Percentiles rank a stretch among this genome's conserved stretches.
These are phyloP conservation scores for Cyamopsis tetragonoloba DNA, from an alignment of 306 rosid genomes.

Conservation along the genomic window DNA sequence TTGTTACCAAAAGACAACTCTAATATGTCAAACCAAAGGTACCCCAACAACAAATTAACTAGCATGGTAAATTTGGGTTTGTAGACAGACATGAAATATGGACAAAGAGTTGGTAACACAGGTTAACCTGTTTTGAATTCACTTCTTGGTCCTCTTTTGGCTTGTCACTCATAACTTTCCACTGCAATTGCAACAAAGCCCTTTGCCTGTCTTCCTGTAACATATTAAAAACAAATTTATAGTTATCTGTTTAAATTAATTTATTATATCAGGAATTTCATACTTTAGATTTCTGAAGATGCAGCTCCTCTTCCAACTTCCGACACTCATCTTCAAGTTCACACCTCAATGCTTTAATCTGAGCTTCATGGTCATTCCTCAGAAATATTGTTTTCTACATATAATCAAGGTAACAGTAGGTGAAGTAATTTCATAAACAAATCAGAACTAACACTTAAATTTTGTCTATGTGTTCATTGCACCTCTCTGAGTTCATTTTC, in stretches of 20 bases:
- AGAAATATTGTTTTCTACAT: slow-evolving; percentile 57
- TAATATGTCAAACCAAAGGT: background rate
- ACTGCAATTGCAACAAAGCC: slow-evolving; percentile 89
- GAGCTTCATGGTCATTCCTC: slow-evolving; percentile 78
- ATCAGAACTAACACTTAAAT: background rate
- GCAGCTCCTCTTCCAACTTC: slow-evolving; percentile 84
- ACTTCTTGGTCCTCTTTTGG: slow-evolving; percentile 86
- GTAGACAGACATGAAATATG: background rate
- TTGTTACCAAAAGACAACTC: background rate
- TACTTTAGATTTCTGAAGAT: slow-evolving; percentile 89
- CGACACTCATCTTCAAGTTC: slow-evolving; percentile 79
- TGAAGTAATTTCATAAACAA: slow-evolving; percentile 11
- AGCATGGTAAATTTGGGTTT: slow-evolving; percentile 23
- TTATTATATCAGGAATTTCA: slow-evolving; percentile 23
- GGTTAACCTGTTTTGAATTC: slow-evolving; percentile 71
- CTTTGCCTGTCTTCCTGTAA: slow-evolving; percentile 92
- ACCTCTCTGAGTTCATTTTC: slow-evolving; percentile 86
- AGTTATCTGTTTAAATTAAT: background rate
- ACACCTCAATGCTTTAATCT: slow-evolving; percentile 64
- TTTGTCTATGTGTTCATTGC: background rate
- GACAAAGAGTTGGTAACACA: background rate
- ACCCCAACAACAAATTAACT: slow-evolving; percentile 12
- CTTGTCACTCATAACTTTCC: slow-evolving; percentile 94
- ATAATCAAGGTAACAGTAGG: slow-evolving; percentile 17
- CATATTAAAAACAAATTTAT: background rate